Percentiles rank a stretch among this genome's conserved stretches.
These are phyloP conservation scores for Zasmidium angulare DNA, from an alignment of 2,329 filamentous ascomycete genomes.

Conservation along the genomic window DNA sequence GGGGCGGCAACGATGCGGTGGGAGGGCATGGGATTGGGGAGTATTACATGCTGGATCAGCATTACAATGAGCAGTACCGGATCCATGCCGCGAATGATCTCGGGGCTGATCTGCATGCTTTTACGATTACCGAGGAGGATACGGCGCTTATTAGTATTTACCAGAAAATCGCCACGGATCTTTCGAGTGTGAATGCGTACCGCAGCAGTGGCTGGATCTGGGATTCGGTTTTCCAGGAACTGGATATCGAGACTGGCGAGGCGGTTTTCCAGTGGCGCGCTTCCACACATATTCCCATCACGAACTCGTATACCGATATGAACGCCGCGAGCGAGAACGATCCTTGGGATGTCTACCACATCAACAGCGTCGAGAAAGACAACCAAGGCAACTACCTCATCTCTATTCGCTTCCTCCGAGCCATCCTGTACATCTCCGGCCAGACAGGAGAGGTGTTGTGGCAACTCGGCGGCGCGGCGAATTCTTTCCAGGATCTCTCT, in stretches of 20 bases:
- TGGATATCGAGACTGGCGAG: conserved; percentile 54
- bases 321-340: conserved; percentile 43
- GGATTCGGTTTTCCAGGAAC: conserved; percentile 35
- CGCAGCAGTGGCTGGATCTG: conserved; percentile 33
- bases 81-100: conserved; percentile 40
- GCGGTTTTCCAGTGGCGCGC: conserved; percentile 59
- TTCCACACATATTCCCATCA: conserved; percentile 52
- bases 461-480: conserved; percentile 44
- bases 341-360: conserved; percentile 56
- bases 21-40: conserved; percentile 49
- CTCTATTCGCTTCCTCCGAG: conserved; percentile 52
- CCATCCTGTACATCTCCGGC: conserved; percentile 50
- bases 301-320: conserved; percentile 40
- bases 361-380: conserved; percentile 58
- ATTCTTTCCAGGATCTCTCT: conserved; percentile 31
- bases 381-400: conserved; percentile 54
- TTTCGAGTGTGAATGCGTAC: conserved; percentile 26
- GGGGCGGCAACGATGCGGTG: conserved; percentile 49
- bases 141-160: conserved; percentile 46
- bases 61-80: conserved; percentile 35
- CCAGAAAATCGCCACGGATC: conserved; percentile 22
- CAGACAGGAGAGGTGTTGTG: conserved; percentile 52
- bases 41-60: conserved; percentile 45
- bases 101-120: conserved; percentile 42
- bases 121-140: conserved; percentile 41